phyloP scores from a whole-genome alignment of 2,329 filamentous ascomycete species.

The Xylaria hypoxylon region DNA sequence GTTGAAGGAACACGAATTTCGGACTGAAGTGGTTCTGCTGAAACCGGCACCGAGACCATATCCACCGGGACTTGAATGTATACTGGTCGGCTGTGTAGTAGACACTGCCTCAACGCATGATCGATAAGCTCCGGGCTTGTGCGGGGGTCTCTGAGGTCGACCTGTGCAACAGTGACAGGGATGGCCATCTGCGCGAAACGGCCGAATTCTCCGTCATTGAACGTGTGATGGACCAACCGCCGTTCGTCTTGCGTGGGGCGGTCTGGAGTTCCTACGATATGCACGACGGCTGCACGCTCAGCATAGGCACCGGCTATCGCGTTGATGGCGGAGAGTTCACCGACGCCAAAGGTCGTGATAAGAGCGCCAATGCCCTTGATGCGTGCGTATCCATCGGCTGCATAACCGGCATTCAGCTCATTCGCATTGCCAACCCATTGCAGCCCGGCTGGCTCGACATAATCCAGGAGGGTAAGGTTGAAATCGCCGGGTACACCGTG shows the following conservation, averaged over 20 bases:
- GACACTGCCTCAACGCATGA: slow-evolving; percentile 60
- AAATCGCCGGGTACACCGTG: slow-evolving; percentile 62
- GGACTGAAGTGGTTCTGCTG: slow-evolving; percentile 49
- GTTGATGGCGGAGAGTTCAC: slow-evolving; percentile 67
- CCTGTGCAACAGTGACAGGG: slow-evolving; percentile 62
- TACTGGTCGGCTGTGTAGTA: slow-evolving; percentile 65
- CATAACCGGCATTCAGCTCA: slow-evolving; percentile 69
- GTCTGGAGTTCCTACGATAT: slow-evolving; percentile 67
- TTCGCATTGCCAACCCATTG: slow-evolving; percentile 66
- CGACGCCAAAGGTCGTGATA: slow-evolving; percentile 71
- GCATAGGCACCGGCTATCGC: slow-evolving; percentile 69
- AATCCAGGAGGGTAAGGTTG: slow-evolving; percentile 55
- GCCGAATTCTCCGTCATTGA: slow-evolving; percentile 66
- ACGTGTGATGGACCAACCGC: slow-evolving; percentile 63
- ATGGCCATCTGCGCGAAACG: slow-evolving; percentile 62
- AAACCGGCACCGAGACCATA: slow-evolving; percentile 57
- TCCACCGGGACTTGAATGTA: slow-evolving; percentile 68
- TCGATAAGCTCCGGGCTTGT: slow-evolving; percentile 64
- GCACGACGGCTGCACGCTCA: slow-evolving; percentile 66
- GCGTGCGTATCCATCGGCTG: slow-evolving; percentile 68
- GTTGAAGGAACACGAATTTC: slow-evolving; percentile 41
- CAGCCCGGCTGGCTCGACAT: slow-evolving; percentile 53
- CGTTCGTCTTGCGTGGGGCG: slow-evolving; percentile 57
- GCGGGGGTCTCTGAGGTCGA: slow-evolving; percentile 58
- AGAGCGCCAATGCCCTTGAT: slow-evolving; percentile 63